These are phyloP conservation scores for Gossypium stocksii DNA, from an alignment of 345 rosid species.

Conservation along the genomic window DNA sequence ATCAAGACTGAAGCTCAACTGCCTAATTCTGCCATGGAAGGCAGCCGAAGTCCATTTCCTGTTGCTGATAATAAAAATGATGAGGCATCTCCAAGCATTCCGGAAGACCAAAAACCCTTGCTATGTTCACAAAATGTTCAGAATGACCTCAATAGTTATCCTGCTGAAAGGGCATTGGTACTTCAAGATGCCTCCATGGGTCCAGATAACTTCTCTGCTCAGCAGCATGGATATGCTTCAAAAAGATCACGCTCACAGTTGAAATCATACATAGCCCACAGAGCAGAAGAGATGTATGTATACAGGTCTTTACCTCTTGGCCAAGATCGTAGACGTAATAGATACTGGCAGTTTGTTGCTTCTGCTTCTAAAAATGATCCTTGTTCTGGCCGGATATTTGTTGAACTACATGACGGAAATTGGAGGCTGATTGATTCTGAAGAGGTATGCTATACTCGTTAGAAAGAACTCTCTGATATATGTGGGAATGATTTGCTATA, in stretches of 20 bases:
- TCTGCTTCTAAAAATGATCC: constrained; percentile 89
- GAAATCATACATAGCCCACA: constrained; percentile 83
- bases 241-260: constrained; percentile 82
- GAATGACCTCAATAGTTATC: constrained; percentile 36
- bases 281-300: constrained; percentile 87
- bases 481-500: not conserved
- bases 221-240: constrained; percentile 67
- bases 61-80: constrained; percentile 27
- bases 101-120: constrained; percentile 49
- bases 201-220: constrained; percentile 49
- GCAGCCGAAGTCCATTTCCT: constrained; percentile 46
- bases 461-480: not conserved
- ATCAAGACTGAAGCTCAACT: constrained; percentile 49
- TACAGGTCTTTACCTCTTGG: constrained; percentile 98
- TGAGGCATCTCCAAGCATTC: constrained; percentile 51
- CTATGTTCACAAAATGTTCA: constrained; percentile 39
- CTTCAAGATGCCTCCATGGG: constrained; percentile 45
- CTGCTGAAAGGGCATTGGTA: constrained; percentile 38
- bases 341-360: constrained; percentile 95
- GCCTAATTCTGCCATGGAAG: constrained; percentile 30
- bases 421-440: constrained; percentile 91
- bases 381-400: constrained; percentile 82
- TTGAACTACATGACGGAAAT: constrained; percentile 65
- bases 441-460: constrained; percentile 50
- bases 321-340: constrained; percentile 92